Evolutionary conservation across 2,329 filamentous ascomycete genomes (phyloP).

Genomic region (Metarhizium album): DNA sequence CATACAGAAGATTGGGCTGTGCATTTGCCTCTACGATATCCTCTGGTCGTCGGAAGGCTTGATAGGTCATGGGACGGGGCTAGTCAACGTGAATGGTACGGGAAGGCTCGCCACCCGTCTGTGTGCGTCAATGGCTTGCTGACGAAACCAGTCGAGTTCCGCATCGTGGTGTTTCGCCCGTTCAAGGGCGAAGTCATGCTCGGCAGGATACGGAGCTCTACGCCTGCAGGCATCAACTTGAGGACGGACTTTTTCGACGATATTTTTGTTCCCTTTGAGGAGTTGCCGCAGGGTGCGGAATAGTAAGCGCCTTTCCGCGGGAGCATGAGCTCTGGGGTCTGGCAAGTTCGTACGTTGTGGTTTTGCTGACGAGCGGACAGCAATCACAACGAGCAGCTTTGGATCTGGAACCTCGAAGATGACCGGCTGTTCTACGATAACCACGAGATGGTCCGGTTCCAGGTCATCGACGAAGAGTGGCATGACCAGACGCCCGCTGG

Average conservation of each 20-base stretch:
- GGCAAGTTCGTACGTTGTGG: background rate
- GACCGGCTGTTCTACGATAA: constrained; percentile 77
- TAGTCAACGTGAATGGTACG: constrained; percentile 87
- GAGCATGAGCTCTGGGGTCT: background rate
- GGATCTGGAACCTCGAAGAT: constrained; percentile 72
- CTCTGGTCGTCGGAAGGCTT: constrained; percentile 83
- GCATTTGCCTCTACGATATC: constrained; percentile 86
- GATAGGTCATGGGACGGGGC: constrained; percentile 83
- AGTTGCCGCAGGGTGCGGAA: constrained; percentile 63
- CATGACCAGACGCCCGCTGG: constrained; percentile 72
- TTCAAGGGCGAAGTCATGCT: constrained; percentile 91
- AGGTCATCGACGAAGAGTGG: constrained; percentile 83
- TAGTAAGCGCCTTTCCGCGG: constrained; percentile 46
- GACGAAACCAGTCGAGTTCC: constrained; percentile 64
- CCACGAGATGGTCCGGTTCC: constrained; percentile 78
- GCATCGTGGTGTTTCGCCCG: constrained; percentile 84
- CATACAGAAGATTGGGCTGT: constrained; percentile 88
- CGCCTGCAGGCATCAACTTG: constrained; percentile 62
- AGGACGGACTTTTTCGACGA: constrained; percentile 91
- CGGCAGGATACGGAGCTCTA: constrained; percentile 69
- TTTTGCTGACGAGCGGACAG: constrained; percentile 26
- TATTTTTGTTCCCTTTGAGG: constrained; percentile 65
- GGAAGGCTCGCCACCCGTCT: background rate
- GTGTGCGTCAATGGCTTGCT: background rate
- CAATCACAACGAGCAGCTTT: constrained; percentile 65